Base-by-base conservation (phyloP, 805 yeast species). In the Ogataea pilisensis region DNA sequence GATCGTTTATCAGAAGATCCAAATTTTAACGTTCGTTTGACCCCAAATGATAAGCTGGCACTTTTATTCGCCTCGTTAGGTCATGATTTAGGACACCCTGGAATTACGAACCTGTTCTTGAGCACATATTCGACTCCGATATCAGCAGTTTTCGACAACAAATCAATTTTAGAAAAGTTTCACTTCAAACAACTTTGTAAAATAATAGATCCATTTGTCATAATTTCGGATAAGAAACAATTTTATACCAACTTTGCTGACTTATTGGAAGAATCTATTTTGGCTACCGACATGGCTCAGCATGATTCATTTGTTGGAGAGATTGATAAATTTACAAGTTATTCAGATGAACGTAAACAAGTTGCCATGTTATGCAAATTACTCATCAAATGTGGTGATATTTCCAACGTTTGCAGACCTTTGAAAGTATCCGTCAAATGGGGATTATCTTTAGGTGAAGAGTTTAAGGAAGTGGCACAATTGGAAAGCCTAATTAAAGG, bases 21-120 rank as follows among this genome's bases (percentile, higher is more conserved):
- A 8, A 33, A 43, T 11, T 49, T 34, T 37, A 18, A 31, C 27
- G 30, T 50, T 31, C 34, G 38, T 26, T 49, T 57, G 25, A 18
- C 40, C 8, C 22, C 38, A 12, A 12, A 39, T 14, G 82, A 82
- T 50, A 69, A 73, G 2, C 64, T 85, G 35, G 76, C 84, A 2
- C 63, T 88, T 21, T 71, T 86, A 26, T 67, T 90, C 11, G 85
- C 96, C 0, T 93, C 96, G 1, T 65, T 90, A 32, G 98, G 98
- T 38, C 99, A 93, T 65, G 99, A 93, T 61, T 79, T 86, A 25
- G 95, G 96, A 18, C 99, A 93, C 62, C 98, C 98, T 0, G 99
- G 98, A 2, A 78, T 89, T n/a, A 88, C 95, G 12, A 87, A 88
- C 60, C 76, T 78, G 28, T 79, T 88, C 49, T 65, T 91, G 59